Evolutionary conservation across 2,329 filamentous ascomycete genomes (phyloP).

Genomic region (Fusarium subtropicale): DNA sequence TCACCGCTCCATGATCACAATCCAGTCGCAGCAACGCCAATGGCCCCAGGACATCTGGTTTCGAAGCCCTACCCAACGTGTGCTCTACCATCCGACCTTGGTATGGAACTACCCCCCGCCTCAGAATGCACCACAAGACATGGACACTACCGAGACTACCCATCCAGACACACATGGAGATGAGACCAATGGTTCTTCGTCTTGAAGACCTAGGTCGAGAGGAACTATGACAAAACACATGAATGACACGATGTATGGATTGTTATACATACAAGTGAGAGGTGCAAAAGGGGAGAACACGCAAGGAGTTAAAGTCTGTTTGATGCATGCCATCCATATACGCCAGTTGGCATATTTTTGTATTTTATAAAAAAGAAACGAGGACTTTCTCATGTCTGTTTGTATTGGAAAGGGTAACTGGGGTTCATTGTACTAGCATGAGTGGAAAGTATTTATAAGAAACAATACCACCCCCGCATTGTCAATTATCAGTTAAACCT

Average conservation of each 20-base stretch:
- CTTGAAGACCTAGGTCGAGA: not conserved
- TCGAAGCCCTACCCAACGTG: constrained; percentile 13
- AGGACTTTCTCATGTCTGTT: constrained; percentile 9
- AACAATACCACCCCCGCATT: not conserved
- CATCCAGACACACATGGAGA: not conserved
- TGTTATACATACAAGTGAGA: not conserved
- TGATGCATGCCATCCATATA: not conserved
- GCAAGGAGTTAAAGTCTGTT: not conserved
- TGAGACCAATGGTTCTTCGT: not conserved
- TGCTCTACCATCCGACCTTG: constrained; percentile 28
- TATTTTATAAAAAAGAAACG: constrained; percentile 5
- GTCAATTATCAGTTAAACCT: not conserved
- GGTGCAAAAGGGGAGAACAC: not conserved
- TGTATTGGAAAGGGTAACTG: not conserved
- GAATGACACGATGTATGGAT: not conserved
- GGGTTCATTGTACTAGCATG: constrained; percentile 25
- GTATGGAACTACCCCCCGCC: not conserved
- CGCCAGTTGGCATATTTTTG: not conserved
- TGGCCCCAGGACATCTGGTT: constrained; percentile 39
- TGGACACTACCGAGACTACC: not conserved
- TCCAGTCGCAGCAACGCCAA: not conserved
- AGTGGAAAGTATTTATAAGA: constrained; percentile 10
- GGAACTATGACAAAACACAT: not conserved
- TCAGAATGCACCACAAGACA: not conserved
- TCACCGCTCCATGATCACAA: constrained; percentile 13